Base-by-base conservation (phyloP, 495 filamentous ascomycete species). In the Podospora appendiculata region DNA sequence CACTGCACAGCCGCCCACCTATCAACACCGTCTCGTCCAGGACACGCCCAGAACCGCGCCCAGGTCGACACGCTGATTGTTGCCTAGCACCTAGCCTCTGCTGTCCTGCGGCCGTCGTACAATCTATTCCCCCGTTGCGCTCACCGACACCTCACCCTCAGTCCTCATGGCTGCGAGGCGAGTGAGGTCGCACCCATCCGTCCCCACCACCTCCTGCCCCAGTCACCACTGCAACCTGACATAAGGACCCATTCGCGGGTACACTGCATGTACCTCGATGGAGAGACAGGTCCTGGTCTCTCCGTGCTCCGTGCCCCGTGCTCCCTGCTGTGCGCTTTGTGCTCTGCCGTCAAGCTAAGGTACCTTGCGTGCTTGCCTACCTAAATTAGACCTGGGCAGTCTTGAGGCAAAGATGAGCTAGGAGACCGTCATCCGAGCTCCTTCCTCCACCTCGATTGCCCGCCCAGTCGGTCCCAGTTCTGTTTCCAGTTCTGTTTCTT, bases 281-380 rank as follows among this genome's bases (percentile, higher is more conserved):
- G 25, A 25, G 25, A 25, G 25, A 25, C 25, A 25, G 5, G 25
- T 25, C 12, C 9, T 41, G 49, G 36, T 47, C 55, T 39, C 19
- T 41, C 41, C 16, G 47, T 44, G 55, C 50, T 35, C 55, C 50
- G 55, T 53, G 55, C 55, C 43, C 53, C 48, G 49, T 44, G 33
- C 34, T 45, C 39, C 16, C 12, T 44, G 13, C 41, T 14, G 41
- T 44, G n/a, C 41, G 41, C 41, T 44, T 9, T 44, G 41, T 16
- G 41, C 38, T 40, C 38, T 40, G 41, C 13, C 12, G 16, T 42
- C 16, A 14, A 16, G 41, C 41, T 14, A 42, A 42, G n/a, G 8
- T 18, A 42, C 13, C 16, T 18, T 8, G 5, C 11, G 5, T 41
- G 9, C 40, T 12, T 42, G 13, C 11, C 8, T 25, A 52, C 40